A percentile compares a stretch with the other conserved stretches of the same genome.
phyloP scores from a whole-genome alignment of 2,329 filamentous ascomycete species.

The Botrytis hyacinthi region DNA sequence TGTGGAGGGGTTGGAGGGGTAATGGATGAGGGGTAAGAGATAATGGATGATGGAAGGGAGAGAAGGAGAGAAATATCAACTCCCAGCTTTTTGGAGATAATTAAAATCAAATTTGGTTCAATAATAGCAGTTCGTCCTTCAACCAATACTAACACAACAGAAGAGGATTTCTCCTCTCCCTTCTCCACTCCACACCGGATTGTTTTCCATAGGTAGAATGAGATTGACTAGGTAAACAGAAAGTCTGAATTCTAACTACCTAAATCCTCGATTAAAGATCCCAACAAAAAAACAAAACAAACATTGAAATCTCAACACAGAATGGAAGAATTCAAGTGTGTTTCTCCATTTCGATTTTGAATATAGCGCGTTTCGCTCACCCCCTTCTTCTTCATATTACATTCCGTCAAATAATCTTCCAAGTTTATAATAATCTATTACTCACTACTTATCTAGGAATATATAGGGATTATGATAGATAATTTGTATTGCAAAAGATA shows the following conservation, averaged over 20 bases:
- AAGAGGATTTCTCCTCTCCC: accelerated
- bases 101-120: neutral
- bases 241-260: accelerated
- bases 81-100: neutral
- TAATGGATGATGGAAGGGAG: neutral
- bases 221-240: neutral
- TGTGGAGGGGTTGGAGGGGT: constrained; percentile 30
- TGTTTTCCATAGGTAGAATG: neutral
- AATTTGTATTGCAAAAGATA: too few species aligned
- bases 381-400: too few species aligned
- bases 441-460: too few species aligned
- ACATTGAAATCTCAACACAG: too few species aligned
- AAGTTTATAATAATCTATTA: too few species aligned
- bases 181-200: accelerated
- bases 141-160: neutral
- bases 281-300: too few species aligned
- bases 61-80: neutral
- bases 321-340: too few species aligned
- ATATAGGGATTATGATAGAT: too few species aligned
- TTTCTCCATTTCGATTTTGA: too few species aligned
- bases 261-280: neutral
- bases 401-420: too few species aligned
- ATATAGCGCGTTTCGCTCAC: too few species aligned
- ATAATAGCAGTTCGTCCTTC: neutral
- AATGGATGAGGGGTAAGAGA: neutral